phyloP scores from a whole-genome alignment of 495 filamentous ascomycete genomes.

The Penicillium psychrofluorescens region DNA sequence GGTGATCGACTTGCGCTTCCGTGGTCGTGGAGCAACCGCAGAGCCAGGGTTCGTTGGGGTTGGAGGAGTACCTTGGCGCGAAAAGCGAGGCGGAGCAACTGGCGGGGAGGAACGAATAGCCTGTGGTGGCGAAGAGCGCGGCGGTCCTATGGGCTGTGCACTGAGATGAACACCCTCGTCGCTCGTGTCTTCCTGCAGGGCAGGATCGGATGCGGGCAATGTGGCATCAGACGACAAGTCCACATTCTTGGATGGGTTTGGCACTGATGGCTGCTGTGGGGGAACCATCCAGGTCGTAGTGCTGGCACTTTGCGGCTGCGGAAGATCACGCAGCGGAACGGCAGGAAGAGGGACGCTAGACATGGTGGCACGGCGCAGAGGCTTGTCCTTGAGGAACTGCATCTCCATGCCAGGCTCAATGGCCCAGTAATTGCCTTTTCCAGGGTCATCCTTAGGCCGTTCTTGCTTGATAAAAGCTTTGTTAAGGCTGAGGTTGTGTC shows the following conservation, averaged over 20 bases:
- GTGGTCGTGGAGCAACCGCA: conserved; percentile 43
- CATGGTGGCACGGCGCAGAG: conserved; percentile 48
- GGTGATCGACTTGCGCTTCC: conserved; percentile 66
- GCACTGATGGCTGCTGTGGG: conserved; percentile 17
- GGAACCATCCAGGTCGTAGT: conserved; percentile 37
- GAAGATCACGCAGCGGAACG: conserved; percentile 25
- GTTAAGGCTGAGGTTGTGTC: conserved; percentile 95
- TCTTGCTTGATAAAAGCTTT: conserved; percentile 97
- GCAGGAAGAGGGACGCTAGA: conserved; percentile 36
- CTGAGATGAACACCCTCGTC: conserved; percentile 35
- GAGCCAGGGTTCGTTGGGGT: conserved; percentile 53
- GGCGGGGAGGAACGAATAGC: conserved; percentile 86
- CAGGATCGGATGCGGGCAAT: conserved; percentile 76
- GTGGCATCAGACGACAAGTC: conserved; percentile 95
- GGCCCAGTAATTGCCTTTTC: conserved; percentile 98
- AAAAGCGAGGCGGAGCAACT: conserved; percentile 53
- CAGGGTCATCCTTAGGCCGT: conserved; percentile 92
- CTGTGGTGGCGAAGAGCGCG: conserved; percentile 54
- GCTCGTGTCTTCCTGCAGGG: conserved; percentile 55
- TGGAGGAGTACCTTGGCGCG: conserved; percentile 69
- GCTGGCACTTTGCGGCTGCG: conserved; percentile 20
- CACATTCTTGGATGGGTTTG: conserved; percentile 21
- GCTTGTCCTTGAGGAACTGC: conserved; percentile 83
- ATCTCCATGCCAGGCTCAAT: conserved; percentile 83
- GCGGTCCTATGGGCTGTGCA: conserved; percentile 23